Conservation (phyloP, 192 early-diverging fungal species). For the Entomortierella chlamydospora region DNA sequence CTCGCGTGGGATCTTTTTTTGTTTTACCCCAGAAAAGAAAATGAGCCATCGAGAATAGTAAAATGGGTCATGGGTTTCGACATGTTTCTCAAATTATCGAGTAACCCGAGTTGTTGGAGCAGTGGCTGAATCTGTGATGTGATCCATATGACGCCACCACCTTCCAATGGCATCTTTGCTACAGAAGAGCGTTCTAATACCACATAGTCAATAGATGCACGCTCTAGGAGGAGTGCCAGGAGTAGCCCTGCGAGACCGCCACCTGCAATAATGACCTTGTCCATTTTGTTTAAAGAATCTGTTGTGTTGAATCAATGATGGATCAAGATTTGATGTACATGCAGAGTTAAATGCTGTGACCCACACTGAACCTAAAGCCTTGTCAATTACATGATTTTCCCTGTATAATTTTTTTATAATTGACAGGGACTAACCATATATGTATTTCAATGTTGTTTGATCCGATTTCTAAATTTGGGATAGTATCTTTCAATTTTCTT, state of each 20-base stretch:
- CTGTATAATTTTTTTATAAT: no score
- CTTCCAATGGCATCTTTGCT: constrained; percentile 28
- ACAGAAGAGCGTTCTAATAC: constrained; percentile 19
- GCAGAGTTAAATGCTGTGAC: no score
- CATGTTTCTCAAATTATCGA: constrained; percentile 1
- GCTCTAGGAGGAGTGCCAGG: constrained; percentile 19
- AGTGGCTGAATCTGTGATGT: constrained; percentile 41
- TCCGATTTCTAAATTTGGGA: no score
- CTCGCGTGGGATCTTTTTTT: no score
- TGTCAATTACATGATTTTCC: no score
- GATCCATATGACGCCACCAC: constrained; percentile 28
- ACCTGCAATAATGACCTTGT: constrained; percentile 32
- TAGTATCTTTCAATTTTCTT: no score
- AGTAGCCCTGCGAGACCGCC: constrained; percentile 23
- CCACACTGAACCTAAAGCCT: no score
- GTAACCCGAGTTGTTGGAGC: constrained; percentile 17
- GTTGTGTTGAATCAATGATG: no score
- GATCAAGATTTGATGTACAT: no score
- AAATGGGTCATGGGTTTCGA: constrained; percentile 13
- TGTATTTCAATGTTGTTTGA: no score
- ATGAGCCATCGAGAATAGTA: constrained; percentile 7
- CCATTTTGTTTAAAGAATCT: no score
- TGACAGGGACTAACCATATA: no score
- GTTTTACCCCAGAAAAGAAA: neutral
- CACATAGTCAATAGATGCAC: constrained; percentile 11